These are phyloP conservation scores for Apophysomyces sp. DNA, from an alignment of 371 early-diverging fungal genomes.

Conservation along the genomic window DNA sequence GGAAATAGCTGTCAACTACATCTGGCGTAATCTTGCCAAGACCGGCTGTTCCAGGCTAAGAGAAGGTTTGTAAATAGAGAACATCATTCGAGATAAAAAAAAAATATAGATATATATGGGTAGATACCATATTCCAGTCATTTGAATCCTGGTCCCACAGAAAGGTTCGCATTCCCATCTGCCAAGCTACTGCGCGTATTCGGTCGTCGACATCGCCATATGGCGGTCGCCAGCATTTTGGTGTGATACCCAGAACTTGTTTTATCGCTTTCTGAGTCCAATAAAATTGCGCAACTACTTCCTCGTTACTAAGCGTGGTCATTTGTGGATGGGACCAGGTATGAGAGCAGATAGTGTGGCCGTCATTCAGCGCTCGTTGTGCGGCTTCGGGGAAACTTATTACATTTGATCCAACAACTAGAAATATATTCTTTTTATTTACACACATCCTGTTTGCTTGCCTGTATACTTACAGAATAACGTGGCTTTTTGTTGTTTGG, in stretches of 20 bases:
- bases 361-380: constrained; percentile 33
- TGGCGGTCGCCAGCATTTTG: constrained; percentile 61
- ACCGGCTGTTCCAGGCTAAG: constrained; percentile 25
- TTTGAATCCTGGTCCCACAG: constrained; percentile 39
- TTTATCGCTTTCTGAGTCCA: constrained; percentile 55
- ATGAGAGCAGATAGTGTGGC: constrained; percentile 44
- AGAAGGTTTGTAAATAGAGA: background rate
- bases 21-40: constrained; percentile 21
- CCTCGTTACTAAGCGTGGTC: constrained; percentile 53
- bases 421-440: background rate
- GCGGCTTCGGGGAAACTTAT: constrained; percentile 32
- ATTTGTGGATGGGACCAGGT: constrained; percentile 63
- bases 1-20: constrained; percentile 33
- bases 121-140: constrained; percentile 32
- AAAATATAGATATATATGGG: background rate
- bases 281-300: constrained; percentile 59
- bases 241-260: constrained; percentile 51
- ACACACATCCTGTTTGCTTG: background rate
- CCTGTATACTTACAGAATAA: constrained; percentile 17
- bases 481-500: constrained; percentile 34
- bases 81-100: background rate
- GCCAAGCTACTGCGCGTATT: constrained; percentile 52
- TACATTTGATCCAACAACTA: constrained; percentile 40
- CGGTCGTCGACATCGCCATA: constrained; percentile 58
- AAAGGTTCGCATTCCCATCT: constrained; percentile 49